Percentiles rank a stretch among this genome's conserved stretches.
Evolutionary conservation across 2,329 filamentous ascomycete genomes (phyloP).

Genomic region (Claviceps sp.): DNA sequence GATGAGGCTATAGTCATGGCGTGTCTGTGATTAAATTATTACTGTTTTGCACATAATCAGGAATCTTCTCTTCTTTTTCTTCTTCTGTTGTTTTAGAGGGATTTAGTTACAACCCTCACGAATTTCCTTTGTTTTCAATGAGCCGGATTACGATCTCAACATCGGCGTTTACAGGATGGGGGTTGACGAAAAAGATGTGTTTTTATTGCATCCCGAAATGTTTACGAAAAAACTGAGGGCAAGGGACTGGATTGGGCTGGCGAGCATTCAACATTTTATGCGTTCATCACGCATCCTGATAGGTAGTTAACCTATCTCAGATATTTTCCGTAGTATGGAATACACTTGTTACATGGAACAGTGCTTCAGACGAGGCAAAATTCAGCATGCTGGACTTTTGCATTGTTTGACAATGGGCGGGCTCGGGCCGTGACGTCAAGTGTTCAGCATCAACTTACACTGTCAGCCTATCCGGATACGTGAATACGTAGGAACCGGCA

Average conservation of each 20-base stretch:
- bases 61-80: constrained; percentile 12
- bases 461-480: no score
- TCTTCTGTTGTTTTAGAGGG: background rate
- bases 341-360: no score
- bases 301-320: constrained; percentile 13
- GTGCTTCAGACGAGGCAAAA: no score
- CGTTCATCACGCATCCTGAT: constrained; percentile 18
- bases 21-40: constrained; percentile 2
- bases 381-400: no score
- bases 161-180: constrained; percentile 36
- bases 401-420: no score
- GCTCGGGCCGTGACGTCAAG: no score
- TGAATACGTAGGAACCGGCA: no score
- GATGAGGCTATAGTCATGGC: constrained; percentile 5
- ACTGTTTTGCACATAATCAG: constrained; percentile 20
- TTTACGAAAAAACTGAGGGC: constrained; percentile 18
- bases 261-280: constrained; percentile 28
- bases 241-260: constrained; percentile 12
- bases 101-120: constrained; percentile 3
- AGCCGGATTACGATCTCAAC: constrained; percentile 41
- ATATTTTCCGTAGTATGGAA: constrained; percentile 13
- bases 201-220: constrained; percentile 23
- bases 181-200: constrained; percentile 21
- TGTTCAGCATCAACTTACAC: no score
- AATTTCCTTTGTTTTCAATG: constrained; percentile 17